Evolutionary conservation across 306 rosid genomes (phyloP).

Genomic region (Rosa persica): DNA sequence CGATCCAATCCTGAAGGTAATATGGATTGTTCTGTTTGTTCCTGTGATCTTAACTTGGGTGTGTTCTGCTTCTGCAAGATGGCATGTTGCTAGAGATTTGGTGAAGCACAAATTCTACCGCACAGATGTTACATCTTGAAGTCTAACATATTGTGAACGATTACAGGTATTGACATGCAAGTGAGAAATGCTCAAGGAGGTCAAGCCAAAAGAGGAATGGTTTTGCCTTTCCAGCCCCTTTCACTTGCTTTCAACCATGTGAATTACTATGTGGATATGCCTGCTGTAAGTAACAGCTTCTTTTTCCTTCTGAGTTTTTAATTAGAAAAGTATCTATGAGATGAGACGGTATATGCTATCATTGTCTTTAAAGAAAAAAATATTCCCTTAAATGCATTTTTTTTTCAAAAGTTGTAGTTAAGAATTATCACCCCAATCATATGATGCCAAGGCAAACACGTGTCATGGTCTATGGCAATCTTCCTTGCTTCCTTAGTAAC

Average conservation of each 20-base stretch:
- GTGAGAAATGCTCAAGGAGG: slow-evolving; percentile 23
- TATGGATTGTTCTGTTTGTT: neutral
- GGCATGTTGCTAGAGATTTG: neutral
- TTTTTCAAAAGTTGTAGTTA: neutral
- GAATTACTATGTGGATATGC: slow-evolving; percentile 28
- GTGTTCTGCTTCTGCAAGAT: neutral
- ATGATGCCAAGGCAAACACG: neutral
- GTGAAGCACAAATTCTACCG: neutral
- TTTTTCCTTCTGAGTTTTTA: neutral
- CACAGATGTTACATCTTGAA: neutral
- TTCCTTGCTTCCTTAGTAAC: slow-evolving; percentile 1
- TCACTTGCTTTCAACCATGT: slow-evolving; percentile 29
- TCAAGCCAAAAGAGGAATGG: slow-evolving; percentile 20
- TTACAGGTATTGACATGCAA: slow-evolving; percentile 21
- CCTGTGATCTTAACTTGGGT: neutral
- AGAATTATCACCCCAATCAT: neutral
- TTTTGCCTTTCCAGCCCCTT: slow-evolving; percentile 26
- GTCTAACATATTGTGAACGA: neutral
- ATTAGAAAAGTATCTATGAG: neutral
- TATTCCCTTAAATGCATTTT: neutral
- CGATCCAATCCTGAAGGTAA: slow-evolving; percentile 19
- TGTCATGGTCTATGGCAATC: neutral
- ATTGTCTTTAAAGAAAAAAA: neutral
- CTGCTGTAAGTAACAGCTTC: slow-evolving; percentile 15
- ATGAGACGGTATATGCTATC: neutral